Evolutionary conservation across 192 early-diverging fungal genomes (phyloP).

Genomic region (Coemansia sp.): DNA sequence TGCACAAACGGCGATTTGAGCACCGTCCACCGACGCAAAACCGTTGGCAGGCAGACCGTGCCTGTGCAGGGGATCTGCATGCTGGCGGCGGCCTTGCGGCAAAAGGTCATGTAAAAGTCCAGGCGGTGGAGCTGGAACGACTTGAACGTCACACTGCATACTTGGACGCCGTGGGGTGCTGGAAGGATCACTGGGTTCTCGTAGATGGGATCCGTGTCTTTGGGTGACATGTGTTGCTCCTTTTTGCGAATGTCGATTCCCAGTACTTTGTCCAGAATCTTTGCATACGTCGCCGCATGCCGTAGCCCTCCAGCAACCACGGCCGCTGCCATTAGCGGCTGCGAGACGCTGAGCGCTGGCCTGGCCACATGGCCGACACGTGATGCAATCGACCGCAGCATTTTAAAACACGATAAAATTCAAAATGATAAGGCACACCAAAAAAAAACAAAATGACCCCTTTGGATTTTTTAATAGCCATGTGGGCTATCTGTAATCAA

Average conservation of each 20-base stretch:
- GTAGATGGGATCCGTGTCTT: conserved; percentile 27
- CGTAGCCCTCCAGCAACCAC: conserved; percentile 13
- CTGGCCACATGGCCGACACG: conserved; percentile 1
- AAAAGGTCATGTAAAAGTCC: conserved; percentile 85
- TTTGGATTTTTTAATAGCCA: too few species aligned
- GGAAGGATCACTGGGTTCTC: conserved; percentile 26
- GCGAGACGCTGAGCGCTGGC: background rate
- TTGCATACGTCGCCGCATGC: conserved; percentile 23
- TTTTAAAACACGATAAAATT: background rate
- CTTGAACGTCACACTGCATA: conserved; percentile 74
- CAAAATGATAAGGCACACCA: background rate
- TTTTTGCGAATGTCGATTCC: conserved; percentile 36
- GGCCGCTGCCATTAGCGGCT: background rate
- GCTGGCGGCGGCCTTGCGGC: conserved; percentile 73
- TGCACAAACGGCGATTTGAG: conserved; percentile 92
- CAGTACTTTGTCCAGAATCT: conserved; percentile 48
- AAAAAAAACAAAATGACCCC: background rate
- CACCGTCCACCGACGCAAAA: conserved; percentile 80
- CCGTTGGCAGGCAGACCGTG: conserved; percentile 66
- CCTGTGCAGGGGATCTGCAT: conserved; percentile 73
- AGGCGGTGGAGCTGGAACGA: conserved; percentile 81
- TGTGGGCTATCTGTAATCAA: background rate
- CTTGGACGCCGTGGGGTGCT: conserved; percentile 65
- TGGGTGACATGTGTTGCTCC: conserved; percentile 8
- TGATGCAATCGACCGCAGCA: conserved; percentile 3